Evolutionary conservation across 2,329 filamentous ascomycete genomes (phyloP), one percentile per base, ranked within the genome.

Genomic region (Calonectria ilicicola): DNA sequence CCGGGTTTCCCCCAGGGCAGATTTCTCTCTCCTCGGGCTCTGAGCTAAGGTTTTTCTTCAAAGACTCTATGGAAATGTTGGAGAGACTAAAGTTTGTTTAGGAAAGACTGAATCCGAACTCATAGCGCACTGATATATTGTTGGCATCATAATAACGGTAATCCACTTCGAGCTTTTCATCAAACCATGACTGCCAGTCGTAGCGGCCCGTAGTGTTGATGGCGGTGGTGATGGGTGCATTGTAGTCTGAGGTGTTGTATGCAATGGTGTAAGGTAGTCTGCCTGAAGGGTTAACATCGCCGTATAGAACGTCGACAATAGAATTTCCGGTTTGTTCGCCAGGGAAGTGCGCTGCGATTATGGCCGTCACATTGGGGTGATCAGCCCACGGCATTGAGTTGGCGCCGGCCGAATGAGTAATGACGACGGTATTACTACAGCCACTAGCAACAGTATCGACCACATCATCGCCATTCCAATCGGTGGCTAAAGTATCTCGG

Each of bases 241-340:
- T 85, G 81, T 86, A 86, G 81, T 87, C 85, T 40, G 82, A 85
- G 21, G 86, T 89, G 27, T 88, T 87, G 72, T 85, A 83, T 19
- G 92, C 91, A 76, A 93, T 90, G 19, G 92, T 94, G 84, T 94
- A 94, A 3, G 93, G 92, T 10, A 95, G 86, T 76, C 93, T 91
- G 10, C 93, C 93, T 71, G 90, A 92, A 23, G 93, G 93, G 42
- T 91, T 92, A 66, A 90, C 88, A 65, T 92, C 89, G 72, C 29
- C 29, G 29, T 32, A 32, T 1, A 32, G 2, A 32, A 32, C 29
- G 2, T 32, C 29, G 29, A 32, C 89, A 17, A 95, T 84, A 1
- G 92, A 91, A 77, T 91, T 87, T 29, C 93, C 93, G 1, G 91
- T 91, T 83, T 94, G 92, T 78, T 94, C 92, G 10, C 93, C 93